A percentile compares a stretch with the other conserved stretches of the same genome.
These are phyloP conservation scores for Murraya paniculata DNA, from an alignment of 345 rosid genomes.

Conservation along the genomic window DNA sequence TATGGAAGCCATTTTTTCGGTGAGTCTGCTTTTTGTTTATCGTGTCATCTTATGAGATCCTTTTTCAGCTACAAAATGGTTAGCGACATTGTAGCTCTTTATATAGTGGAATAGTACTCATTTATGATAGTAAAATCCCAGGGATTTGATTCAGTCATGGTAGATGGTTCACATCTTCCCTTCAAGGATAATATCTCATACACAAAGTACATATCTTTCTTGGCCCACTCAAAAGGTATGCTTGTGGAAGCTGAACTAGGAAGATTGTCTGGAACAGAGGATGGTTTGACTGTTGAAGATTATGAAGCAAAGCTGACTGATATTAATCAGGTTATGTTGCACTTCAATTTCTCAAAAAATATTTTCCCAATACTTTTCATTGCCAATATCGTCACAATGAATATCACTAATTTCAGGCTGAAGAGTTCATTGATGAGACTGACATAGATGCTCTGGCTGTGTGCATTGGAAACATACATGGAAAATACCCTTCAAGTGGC, in stretches of 20 bases:
- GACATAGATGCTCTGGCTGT: constrained; percentile 93
- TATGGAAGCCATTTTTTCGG: constrained; percentile 73
- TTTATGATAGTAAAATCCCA: constrained; percentile 25
- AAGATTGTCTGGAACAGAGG: constrained; percentile 93
- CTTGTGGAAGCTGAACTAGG: constrained; percentile 96
- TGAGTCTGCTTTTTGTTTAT: constrained; percentile 26
- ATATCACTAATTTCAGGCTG: constrained; percentile 53
- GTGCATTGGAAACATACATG: constrained; percentile 97
- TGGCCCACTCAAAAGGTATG: constrained; percentile 71
- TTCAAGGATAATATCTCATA: constrained; percentile 67
- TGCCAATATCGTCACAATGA: constrained; percentile 12
- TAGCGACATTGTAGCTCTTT: neutral
- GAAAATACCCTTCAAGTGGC: constrained; percentile 87
- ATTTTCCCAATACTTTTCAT: neutral
- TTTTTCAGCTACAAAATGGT: neutral
- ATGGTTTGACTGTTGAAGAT: constrained; percentile 89
- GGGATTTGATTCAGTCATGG: constrained; percentile 97
- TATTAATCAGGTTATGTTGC: constrained; percentile 55
- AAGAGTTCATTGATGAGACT: constrained; percentile 73
- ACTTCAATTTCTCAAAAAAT: constrained; percentile 9
- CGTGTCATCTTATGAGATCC: neutral
- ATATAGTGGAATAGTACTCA: neutral
- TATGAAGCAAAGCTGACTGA: constrained; percentile 91
- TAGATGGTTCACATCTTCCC: constrained; percentile 91
- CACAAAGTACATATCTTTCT: constrained; percentile 59